phyloP scores from a whole-genome alignment of 2,329 filamentous ascomycete species.

The Trichophyton benhamiae region DNA sequence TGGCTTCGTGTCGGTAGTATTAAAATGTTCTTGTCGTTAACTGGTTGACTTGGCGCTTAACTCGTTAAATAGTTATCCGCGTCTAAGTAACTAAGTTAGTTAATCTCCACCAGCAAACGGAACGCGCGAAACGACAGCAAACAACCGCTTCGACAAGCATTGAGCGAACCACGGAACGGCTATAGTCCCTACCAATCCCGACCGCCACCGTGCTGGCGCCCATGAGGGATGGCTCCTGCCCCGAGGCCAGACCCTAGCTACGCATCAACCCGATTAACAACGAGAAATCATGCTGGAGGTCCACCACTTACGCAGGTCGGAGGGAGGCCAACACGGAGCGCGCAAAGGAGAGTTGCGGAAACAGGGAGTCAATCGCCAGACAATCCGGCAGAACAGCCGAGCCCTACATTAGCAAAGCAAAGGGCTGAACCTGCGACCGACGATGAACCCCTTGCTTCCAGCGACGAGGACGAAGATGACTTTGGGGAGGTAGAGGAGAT shows the following conservation, averaged over 20 bases:
- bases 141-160: background rate
- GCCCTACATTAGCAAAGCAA: constrained; percentile 4
- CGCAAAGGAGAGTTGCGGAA: background rate
- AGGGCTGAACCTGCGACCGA: constrained; percentile 21
- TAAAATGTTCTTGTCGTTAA: background rate
- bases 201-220: background rate
- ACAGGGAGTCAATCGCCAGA: background rate
- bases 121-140: background rate
- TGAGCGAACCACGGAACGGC: background rate
- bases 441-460: constrained; percentile 26
- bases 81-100: no score
- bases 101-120: background rate
- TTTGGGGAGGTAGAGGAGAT: constrained; percentile 6
- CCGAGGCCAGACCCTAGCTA: constrained; percentile 20
- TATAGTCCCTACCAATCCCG: background rate
- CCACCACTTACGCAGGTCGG: constrained; percentile 18
- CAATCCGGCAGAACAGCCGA: background rate
- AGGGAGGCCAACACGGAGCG: constrained; percentile 6
- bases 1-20: background rate
- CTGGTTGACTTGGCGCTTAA: background rate
- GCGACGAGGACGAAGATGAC: constrained; percentile 16
- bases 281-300: constrained; percentile 9
- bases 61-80: background rate
- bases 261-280: constrained; percentile 18
- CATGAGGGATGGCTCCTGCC: background rate